Percentiles rank a stretch among this genome's conserved stretches.
These are phyloP conservation scores for Anaeramoeba flamelloides DNA, from an alignment of 78 protist genomes.

Conservation along the genomic window DNA sequence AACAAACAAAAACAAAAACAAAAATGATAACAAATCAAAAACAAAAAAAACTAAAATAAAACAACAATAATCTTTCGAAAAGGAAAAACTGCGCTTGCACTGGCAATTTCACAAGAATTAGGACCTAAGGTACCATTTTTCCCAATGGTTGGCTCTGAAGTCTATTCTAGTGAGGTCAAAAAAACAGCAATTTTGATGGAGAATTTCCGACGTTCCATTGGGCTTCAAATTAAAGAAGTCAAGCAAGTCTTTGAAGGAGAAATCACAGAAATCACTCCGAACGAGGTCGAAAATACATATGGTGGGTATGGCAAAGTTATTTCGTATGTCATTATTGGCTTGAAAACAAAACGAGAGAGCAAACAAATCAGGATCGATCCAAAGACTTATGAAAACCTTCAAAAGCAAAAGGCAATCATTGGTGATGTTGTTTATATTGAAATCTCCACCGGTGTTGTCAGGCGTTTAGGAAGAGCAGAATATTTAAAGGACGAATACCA, in stretches of 20 bases:
- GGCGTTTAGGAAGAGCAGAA: conserved; percentile 26
- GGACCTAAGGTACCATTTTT: conserved; percentile 97
- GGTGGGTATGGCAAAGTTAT: conserved; percentile 89
- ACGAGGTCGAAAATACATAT: conserved; percentile 77
- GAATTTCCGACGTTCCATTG: conserved; percentile 95
- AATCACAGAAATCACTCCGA: conserved; percentile 88
- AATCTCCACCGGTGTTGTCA: conserved; percentile 83
- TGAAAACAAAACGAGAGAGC: conserved; percentile 58
- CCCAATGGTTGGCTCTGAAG: conserved; percentile 94
- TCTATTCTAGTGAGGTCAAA: conserved; percentile 70
- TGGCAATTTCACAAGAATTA: conserved; percentile 84
- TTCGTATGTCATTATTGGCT: conserved; percentile 60
- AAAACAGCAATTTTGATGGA: conserved; percentile 95
- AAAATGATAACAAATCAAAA: too few species aligned
- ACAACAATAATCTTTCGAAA: conserved; percentile 20
- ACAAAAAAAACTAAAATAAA: too few species aligned
- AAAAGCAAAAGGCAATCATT: conserved; percentile 74
- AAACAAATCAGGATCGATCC: conserved; percentile 91
- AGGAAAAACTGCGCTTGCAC: conserved; percentile 90
- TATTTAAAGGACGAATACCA: conserved; percentile 73
- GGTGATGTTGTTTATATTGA: conserved; percentile 98
- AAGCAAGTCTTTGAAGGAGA: conserved; percentile 99
- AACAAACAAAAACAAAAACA: too few species aligned
- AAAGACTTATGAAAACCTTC: conserved; percentile 80
- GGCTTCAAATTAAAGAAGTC: conserved; percentile 89